Evolutionary conservation across 306 rosid species (phyloP).

Genomic region (Carpinus viminea): DNA sequence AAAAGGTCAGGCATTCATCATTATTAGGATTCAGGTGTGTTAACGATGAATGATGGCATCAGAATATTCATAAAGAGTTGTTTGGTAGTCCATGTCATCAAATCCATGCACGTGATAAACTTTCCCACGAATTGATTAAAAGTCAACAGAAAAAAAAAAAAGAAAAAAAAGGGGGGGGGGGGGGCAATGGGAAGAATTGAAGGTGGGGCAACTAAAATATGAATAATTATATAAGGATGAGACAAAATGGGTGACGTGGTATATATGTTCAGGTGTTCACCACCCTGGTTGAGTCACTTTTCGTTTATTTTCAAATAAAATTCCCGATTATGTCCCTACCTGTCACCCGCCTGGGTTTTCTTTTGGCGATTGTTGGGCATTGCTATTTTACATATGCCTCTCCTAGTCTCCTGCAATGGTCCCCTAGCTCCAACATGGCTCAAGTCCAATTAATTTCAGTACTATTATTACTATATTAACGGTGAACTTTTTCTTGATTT

Average conservation of each 20-base stretch:
- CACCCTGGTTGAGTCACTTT: background rate
- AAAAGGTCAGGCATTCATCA: background rate
- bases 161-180: constrained; percentile 22
- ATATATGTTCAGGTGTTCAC: background rate
- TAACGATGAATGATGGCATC: constrained; percentile 12
- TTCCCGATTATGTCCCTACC: too few species aligned
- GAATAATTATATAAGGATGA: background rate
- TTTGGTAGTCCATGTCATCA: constrained; percentile 49
- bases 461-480: too few species aligned
- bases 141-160: constrained; percentile 40
- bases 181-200: constrained; percentile 10
- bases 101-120: constrained; percentile 71
- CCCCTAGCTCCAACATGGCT: too few species aligned
- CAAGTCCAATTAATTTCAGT: too few species aligned
- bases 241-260: constrained; percentile 19
- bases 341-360: too few species aligned
- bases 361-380: too few species aligned
- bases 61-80: constrained; percentile 53
- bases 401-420: too few species aligned
- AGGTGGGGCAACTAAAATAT: constrained; percentile 12
- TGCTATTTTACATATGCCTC: too few species aligned
- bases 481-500: too few species aligned
- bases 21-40: too few species aligned
- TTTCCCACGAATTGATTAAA: constrained; percentile 19
- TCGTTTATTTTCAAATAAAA: background rate